Percentiles rank a stretch among this genome's conserved stretches.
phyloP scores from a whole-genome alignment of 2,329 filamentous ascomycete species.

The Cercospora zeina region DNA sequence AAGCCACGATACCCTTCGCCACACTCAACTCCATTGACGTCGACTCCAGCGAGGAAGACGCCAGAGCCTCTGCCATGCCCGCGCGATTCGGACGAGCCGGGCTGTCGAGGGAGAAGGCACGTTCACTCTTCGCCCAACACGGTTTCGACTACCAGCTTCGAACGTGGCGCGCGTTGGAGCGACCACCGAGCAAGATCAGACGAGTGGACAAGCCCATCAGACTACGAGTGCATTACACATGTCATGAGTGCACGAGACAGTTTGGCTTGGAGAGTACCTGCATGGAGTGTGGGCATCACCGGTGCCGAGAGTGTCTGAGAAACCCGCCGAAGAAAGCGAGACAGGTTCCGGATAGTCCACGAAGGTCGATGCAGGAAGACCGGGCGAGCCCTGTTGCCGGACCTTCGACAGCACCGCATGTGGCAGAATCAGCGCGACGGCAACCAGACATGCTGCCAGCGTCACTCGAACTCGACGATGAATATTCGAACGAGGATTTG shows the following conservation, averaged over 20 bases:
- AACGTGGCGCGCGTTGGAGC: slow-evolving; percentile 20
- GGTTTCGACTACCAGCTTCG: slow-evolving; percentile 41
- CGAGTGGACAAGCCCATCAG: slow-evolving; percentile 64
- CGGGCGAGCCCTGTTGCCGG: not conserved
- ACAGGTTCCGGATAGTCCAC: slow-evolving; percentile 54
- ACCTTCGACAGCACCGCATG: slow-evolving; percentile 3
- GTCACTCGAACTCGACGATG: slow-evolving; percentile 20
- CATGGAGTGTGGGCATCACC: slow-evolving; percentile 71
- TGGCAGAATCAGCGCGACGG: slow-evolving; percentile 18
- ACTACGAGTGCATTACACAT: slow-evolving; percentile 75
- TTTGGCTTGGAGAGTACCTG: slow-evolving; percentile 76
- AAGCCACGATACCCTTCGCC: slow-evolving; percentile 12
- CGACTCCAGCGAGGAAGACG: slow-evolving; percentile 28
- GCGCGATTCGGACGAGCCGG: slow-evolving; percentile 24
- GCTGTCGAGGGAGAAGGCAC: slow-evolving; percentile 35
- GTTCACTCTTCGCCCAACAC: slow-evolving; percentile 47
- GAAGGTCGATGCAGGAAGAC: slow-evolving; percentile 44
- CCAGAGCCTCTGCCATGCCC: slow-evolving; percentile 30
- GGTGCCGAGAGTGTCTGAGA: slow-evolving; percentile 78
- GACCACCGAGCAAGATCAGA: slow-evolving; percentile 33
- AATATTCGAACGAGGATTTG: slow-evolving; percentile 18
- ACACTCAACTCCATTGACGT: slow-evolving; percentile 23
- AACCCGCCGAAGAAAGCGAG: slow-evolving; percentile 67
- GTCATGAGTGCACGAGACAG: slow-evolving; percentile 74
- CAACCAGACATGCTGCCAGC: not conserved